Percentiles rank a stretch among this genome's conserved stretches.
These are phyloP conservation scores for Breynia disticha DNA, from an alignment of 441 rosid genomes.

Conservation along the genomic window DNA sequence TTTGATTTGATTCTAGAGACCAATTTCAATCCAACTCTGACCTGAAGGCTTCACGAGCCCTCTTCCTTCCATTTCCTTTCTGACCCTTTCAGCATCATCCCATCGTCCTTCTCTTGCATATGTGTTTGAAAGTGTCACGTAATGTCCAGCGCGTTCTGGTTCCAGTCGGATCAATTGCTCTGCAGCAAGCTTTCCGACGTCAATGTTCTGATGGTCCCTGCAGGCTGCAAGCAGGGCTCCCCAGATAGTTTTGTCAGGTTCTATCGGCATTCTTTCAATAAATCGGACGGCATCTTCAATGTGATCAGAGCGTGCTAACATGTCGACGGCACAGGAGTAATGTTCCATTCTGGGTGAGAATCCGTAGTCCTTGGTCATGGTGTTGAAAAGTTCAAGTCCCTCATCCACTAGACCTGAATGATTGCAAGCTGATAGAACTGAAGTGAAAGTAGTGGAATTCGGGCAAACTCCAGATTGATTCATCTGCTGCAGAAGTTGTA, in stretches of 20 bases:
- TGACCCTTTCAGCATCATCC: conserved; percentile 40
- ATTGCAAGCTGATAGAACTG: conserved; percentile 56
- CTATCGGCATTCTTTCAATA: conserved; percentile 23
- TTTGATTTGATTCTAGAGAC: background rate
- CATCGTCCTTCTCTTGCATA: conserved; percentile 45
- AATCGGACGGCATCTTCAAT: conserved; percentile 43
- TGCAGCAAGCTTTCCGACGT: conserved; percentile 40
- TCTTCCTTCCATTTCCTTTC: conserved; percentile 37
- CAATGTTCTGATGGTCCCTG: conserved; percentile 47
- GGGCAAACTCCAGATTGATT: conserved; percentile 36
- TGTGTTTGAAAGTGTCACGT: conserved; percentile 48
- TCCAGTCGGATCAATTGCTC: conserved; percentile 25
- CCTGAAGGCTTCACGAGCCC: conserved; percentile 54
- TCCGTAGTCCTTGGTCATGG: conserved; percentile 34
- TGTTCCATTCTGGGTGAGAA: conserved; percentile 43
- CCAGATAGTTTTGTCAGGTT: conserved; percentile 30
- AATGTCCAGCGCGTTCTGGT: conserved; percentile 47
- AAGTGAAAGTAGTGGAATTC: conserved; percentile 44
- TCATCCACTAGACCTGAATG: conserved; percentile 60
- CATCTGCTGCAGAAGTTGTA: conserved; percentile 46
- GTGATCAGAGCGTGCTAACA: conserved; percentile 55
- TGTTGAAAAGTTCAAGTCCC: conserved; percentile 39
- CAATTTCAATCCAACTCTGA: conserved; percentile 57
- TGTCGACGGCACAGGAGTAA: conserved; percentile 56
- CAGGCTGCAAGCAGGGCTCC: conserved; percentile 43